Conservation (phyloP, 192 early-diverging fungal species). For the Powellomyces hirtus region DNA sequence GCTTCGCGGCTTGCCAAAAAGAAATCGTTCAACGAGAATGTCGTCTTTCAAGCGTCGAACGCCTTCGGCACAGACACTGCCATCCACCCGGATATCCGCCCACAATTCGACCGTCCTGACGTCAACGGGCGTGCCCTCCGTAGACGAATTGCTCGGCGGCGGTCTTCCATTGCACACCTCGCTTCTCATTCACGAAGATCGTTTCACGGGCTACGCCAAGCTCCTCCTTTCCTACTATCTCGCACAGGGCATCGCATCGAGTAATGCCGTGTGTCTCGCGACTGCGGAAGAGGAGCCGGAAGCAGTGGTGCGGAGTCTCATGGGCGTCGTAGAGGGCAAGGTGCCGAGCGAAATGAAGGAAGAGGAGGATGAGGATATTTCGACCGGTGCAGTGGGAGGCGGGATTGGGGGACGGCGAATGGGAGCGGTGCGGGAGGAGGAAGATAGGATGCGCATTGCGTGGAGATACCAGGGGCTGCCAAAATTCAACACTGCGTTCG, state of each 20-base stretch:
- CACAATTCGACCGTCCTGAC: slow-evolving; percentile 75
- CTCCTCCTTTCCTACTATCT: slow-evolving; percentile 80
- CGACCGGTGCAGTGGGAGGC: slow-evolving; percentile 1
- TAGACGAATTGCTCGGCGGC: slow-evolving; percentile 80
- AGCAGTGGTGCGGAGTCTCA: slow-evolving; percentile 58
- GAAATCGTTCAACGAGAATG: slow-evolving; percentile 11
- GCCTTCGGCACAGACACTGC: slow-evolving; percentile 56
- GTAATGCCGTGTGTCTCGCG: slow-evolving; percentile 68
- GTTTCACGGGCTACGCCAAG: slow-evolving; percentile 75
- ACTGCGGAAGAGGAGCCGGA: slow-evolving; percentile 66
- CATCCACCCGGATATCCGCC: slow-evolving; percentile 63
- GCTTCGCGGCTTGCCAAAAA: too few relatives aligned
- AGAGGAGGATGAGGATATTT: slow-evolving; percentile 40
- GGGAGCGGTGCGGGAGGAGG: slow-evolving; percentile 31
- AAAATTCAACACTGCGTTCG: slow-evolving; percentile 46
- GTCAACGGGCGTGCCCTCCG: slow-evolving; percentile 78
- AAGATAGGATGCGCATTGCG: slow-evolving; percentile 83
- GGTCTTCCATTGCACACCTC: slow-evolving; percentile 82
- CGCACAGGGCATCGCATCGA: slow-evolving; percentile 77
- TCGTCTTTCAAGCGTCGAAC: slow-evolving; percentile 23
- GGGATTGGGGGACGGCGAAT: slow-evolving; percentile 9
- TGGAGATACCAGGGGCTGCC: slow-evolving; percentile 92
- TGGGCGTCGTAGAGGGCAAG: slow-evolving; percentile 60
- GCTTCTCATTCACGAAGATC: slow-evolving; percentile 76
- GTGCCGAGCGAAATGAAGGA: slow-evolving; percentile 42